Percentiles rank a stretch among this genome's conserved stretches.
These are phyloP conservation scores for Boletellus sp. DNA, from an alignment of 1,284 basidiomycete species.

Conservation along the genomic window DNA sequence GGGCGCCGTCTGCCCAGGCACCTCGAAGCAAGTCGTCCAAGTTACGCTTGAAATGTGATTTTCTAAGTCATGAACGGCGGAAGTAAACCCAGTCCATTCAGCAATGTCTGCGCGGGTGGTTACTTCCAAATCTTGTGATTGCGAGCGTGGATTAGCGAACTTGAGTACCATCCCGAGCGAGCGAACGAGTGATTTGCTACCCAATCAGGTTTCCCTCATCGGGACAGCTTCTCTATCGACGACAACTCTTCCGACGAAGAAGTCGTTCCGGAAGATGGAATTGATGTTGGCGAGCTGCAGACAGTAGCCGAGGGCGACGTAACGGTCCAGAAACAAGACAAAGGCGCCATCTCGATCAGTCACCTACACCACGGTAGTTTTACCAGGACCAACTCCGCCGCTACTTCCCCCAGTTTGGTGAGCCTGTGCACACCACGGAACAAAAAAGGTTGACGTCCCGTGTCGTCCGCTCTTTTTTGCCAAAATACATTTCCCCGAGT, in stretches of 20 bases:
- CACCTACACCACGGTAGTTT: conserved; percentile 95
- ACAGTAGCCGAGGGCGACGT: conserved; percentile 84
- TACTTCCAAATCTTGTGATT: conserved; percentile 15
- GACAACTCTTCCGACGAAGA: conserved; percentile 76
- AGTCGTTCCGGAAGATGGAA: conserved; percentile 51
- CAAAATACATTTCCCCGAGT: no score
- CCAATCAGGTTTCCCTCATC: neutral
- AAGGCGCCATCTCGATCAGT: conserved; percentile 88
- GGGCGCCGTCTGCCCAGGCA: conserved; percentile 15
- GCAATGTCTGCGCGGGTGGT: conserved; percentile 30
- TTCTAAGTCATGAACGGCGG: conserved; percentile 7
- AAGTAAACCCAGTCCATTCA: conserved; percentile 5
- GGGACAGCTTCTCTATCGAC: conserved; percentile 63
- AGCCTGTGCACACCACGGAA: conserved; percentile 86
- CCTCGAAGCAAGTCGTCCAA: conserved; percentile 24
- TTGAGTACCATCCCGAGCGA: conserved; percentile 21
- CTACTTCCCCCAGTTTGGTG: conserved; percentile 95
- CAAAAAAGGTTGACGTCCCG: conserved; percentile 66
- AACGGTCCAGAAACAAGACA: conserved; percentile 73
- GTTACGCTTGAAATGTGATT: conserved; percentile 12
- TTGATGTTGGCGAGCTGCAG: conserved; percentile 73
- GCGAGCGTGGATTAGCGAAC: conserved; percentile 30
- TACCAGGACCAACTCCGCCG: conserved; percentile 91
- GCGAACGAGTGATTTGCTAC: neutral
- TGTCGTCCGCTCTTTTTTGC: no score